Evolutionary conservation across 345 rosid genomes (phyloP).

Genomic region (thale cress (Arabidopsis thaliana)): DNA sequence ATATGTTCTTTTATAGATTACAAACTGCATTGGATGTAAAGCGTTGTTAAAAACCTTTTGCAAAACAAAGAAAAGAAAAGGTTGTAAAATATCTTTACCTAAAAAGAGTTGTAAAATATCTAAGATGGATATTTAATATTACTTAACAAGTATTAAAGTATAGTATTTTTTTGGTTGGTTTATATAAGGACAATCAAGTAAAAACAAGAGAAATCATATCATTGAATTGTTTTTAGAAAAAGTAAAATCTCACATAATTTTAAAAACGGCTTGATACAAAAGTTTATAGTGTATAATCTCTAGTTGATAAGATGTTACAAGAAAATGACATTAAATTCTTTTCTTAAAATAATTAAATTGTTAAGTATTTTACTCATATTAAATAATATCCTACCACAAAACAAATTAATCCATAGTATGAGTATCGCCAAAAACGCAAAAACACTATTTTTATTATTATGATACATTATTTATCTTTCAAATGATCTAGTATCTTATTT

Average conservation of each 20-base stretch:
- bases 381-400: background rate
- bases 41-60: too few relatives aligned
- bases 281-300: background rate
- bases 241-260: background rate
- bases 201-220: background rate
- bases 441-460: background rate
- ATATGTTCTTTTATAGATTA: background rate
- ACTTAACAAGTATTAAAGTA: background rate
- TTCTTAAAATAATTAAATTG: background rate
- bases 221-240: background rate
- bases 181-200: background rate
- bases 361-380: background rate
- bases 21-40: too few relatives aligned
- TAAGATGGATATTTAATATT: background rate
- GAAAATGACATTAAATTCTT: background rate
- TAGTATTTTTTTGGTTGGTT: background rate
- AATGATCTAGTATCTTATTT: background rate
- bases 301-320: background rate
- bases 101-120: background rate
- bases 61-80: too few relatives aligned
- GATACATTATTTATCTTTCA: background rate
- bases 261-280: background rate
- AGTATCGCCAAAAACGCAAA: background rate
- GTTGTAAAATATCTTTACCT: background rate
- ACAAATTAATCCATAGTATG: background rate